These are phyloP conservation scores for Vigna mungo DNA, from an alignment of 306 rosid species.

Conservation along the genomic window DNA sequence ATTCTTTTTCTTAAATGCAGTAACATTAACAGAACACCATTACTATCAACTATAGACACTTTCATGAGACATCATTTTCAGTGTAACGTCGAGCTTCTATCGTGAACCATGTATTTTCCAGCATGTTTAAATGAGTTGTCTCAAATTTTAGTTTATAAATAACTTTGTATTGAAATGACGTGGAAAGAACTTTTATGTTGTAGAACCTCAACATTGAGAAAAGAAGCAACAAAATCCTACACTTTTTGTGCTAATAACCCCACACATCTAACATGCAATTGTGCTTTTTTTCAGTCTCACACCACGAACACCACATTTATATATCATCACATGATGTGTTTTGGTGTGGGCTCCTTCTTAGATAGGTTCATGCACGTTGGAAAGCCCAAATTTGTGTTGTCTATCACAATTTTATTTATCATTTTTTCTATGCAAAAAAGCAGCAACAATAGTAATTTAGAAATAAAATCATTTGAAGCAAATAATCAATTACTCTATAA, in stretches of 20 bases:
- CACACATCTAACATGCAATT: conserved; percentile 9
- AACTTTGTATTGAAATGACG: too few species aligned
- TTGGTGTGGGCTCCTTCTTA: background rate
- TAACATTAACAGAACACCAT: background rate
- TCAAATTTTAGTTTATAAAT: too few species aligned
- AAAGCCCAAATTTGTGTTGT: background rate
- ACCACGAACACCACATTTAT: background rate
- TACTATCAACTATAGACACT: background rate
- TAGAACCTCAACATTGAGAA: background rate
- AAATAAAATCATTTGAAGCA: too few species aligned
- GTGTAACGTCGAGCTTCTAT: background rate
- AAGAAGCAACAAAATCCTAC: background rate
- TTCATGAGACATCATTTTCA: background rate
- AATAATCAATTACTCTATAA: too few species aligned
- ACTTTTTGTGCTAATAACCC: background rate
- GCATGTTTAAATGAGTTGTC: background rate
- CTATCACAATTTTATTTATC: background rate
- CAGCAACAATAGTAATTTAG: too few species aligned
- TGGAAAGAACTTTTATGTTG: too few species aligned
- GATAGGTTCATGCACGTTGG: background rate
- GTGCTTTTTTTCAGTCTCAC: background rate
- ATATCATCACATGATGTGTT: background rate
- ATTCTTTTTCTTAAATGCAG: too few species aligned
- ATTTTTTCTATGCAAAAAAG: background rate
- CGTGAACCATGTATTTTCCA: background rate